Conservation (phyloP, 2,329 filamentous ascomycete genomes). For the Aspergillus versicolor region DNA sequence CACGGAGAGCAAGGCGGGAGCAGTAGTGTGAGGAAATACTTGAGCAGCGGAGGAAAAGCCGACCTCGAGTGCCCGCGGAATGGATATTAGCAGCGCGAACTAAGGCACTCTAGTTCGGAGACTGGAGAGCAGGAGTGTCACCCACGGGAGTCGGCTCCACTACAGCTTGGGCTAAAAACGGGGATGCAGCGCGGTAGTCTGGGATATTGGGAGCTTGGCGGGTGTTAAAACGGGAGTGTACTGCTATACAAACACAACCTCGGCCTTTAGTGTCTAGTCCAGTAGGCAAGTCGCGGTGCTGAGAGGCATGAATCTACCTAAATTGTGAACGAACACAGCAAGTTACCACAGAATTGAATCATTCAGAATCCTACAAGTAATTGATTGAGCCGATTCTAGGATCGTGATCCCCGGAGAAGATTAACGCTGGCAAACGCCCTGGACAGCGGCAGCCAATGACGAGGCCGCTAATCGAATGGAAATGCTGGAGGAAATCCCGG, state of each 20-base stretch:
- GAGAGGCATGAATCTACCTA: too few relatives aligned
- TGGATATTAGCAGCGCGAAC: conserved; percentile 7
- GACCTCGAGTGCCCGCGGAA: conserved; percentile 15
- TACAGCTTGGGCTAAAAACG: background rate
- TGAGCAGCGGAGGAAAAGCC: conserved; percentile 10
- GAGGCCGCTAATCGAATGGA: background rate
- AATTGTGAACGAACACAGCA: too few relatives aligned
- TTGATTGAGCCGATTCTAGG: too few relatives aligned
- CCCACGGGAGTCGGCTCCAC: background rate
- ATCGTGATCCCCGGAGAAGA: too few relatives aligned
- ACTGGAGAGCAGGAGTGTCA: background rate
- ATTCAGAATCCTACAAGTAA: too few relatives aligned
- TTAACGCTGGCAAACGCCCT: background rate
- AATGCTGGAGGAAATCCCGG: conserved; percentile 21
- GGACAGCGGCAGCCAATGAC: conserved; percentile 8
- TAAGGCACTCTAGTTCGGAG: background rate
- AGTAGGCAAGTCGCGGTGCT: too few relatives aligned
- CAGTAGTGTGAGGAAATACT: background rate
- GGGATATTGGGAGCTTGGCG: background rate
- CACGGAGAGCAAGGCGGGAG: background rate
- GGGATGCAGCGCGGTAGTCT: background rate
- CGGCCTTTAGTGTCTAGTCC: background rate
- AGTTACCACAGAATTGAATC: too few relatives aligned
- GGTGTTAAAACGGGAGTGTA: too few relatives aligned
- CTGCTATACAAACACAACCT: background rate